Evolutionary conservation across 768 basidiomycete genomes (phyloP).

Genomic region (Royoungia palumana): DNA sequence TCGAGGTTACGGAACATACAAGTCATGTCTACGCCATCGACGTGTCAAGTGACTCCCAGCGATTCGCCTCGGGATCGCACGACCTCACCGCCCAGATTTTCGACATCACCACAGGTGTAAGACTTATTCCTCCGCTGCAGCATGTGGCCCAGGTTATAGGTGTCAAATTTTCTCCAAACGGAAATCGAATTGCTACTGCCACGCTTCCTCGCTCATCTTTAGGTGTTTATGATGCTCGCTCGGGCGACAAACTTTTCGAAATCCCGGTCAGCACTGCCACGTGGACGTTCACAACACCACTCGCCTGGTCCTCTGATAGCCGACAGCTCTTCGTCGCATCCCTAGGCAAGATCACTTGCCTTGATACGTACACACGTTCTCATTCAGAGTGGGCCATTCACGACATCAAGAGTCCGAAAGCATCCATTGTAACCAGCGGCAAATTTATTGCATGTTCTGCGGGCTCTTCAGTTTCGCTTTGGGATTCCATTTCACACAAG

Average conservation of each 20-base stretch:
- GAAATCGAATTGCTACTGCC: neutral
- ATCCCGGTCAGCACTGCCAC: neutral
- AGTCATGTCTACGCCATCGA: neutral
- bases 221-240: neutral
- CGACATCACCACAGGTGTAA: neutral
- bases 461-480: conserved; percentile 5
- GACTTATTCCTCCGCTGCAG: neutral
- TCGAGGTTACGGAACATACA: neutral
- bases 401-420: neutral
- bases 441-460: neutral
- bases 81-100: neutral
- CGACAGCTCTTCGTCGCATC: neutral
- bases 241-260: conserved; percentile 1
- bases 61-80: neutral
- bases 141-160: neutral
- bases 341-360: neutral
- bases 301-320: neutral
- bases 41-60: neutral
- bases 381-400: conserved; percentile 1
- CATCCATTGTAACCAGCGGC: neutral
- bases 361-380: neutral
- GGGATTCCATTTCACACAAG: conserved; percentile 2
- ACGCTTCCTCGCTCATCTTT: neutral
- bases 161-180: conserved; percentile 2
- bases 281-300: neutral